These are phyloP conservation scores for Tilletia indica DNA, from an alignment of 1,284 basidiomycete genomes.

Conservation along the genomic window DNA sequence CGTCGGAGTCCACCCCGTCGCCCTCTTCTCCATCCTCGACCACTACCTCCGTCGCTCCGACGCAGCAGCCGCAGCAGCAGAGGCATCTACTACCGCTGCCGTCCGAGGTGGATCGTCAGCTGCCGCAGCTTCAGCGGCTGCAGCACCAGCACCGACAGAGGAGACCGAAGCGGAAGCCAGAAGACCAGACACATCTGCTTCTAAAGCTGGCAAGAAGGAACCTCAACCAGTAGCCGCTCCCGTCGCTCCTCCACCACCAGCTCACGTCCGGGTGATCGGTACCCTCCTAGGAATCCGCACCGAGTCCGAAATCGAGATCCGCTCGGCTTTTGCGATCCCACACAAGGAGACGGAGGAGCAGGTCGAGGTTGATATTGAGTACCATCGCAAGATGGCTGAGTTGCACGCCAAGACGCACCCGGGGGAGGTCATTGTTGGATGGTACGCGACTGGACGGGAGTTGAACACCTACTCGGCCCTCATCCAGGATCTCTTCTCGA, in stretches of 20 bases:
- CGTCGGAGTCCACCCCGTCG: conserved; percentile 54
- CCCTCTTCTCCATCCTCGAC: conserved; percentile 92
- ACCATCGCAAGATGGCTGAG: conserved; percentile 89
- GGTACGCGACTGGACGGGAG: conserved; percentile 66
- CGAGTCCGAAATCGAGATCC: conserved; percentile 59
- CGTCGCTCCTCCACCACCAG: neutral
- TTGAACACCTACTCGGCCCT: conserved; percentile 94
- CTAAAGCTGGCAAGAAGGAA: conserved; percentile 15
- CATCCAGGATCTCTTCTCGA: conserved; percentile 96
- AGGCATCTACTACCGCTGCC: conserved; percentile 1
- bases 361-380: conserved; percentile 82
- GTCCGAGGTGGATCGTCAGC: neutral
- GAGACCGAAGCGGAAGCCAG: conserved; percentile 60
- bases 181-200: neutral
- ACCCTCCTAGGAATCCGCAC: conserved; percentile 85
- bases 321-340: conserved; percentile 51
- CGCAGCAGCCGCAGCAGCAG: conserved; percentile 26
- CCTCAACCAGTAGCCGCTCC: neutral
- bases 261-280: conserved; percentile 87
- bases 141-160: neutral
- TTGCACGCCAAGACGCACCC: conserved; percentile 79
- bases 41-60: conserved; percentile 88
- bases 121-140: neutral
- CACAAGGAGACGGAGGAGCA: conserved; percentile 69
- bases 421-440: conserved; percentile 83